Evolutionary conservation across 768 basidiomycete species (phyloP).

Genomic region (Pilatotrama ljubarskyi): DNA sequence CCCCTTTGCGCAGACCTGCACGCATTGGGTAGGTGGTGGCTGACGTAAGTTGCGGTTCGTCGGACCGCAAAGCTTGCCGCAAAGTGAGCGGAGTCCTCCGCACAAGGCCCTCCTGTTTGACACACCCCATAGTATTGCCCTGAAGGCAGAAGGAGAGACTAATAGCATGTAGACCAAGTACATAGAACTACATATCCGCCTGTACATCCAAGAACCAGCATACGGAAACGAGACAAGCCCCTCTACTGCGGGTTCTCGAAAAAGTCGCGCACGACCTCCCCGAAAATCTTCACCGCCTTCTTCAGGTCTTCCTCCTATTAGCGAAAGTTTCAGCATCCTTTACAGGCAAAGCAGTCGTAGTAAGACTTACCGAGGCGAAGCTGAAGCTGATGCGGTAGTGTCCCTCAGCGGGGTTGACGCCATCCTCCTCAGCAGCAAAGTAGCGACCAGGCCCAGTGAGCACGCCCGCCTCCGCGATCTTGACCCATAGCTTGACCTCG

Average conservation of each 20-base stretch:
- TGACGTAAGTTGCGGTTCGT: background rate
- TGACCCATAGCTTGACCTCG: slow-evolving; percentile 61
- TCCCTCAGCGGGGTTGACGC: slow-evolving; percentile 32
- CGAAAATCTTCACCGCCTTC: slow-evolving; percentile 50
- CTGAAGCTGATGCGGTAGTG: slow-evolving; percentile 64
- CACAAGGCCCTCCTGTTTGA: too few relatives aligned
- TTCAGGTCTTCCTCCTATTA: slow-evolving; percentile 38
- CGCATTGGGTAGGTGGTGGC: background rate
- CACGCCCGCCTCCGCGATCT: slow-evolving; percentile 60
- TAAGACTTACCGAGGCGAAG: slow-evolving; percentile 45
- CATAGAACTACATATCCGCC: background rate
- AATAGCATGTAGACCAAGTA: background rate
- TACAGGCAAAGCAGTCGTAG: background rate
- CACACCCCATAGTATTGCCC: too few relatives aligned
- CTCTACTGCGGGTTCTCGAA: slow-evolving; percentile 27
- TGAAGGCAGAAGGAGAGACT: too few relatives aligned
- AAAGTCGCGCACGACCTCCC: slow-evolving; percentile 45
- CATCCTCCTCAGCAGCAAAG: slow-evolving; percentile 41
- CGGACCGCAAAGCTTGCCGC: background rate
- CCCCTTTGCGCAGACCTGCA: background rate
- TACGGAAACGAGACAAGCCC: background rate
- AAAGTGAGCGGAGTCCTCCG: background rate
- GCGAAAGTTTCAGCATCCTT: background rate
- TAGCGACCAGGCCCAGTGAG: slow-evolving; percentile 63
- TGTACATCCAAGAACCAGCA: background rate